Evolutionary conservation across 306 rosid species (phyloP).

Genomic region (Pachyrhizus erosus): DNA sequence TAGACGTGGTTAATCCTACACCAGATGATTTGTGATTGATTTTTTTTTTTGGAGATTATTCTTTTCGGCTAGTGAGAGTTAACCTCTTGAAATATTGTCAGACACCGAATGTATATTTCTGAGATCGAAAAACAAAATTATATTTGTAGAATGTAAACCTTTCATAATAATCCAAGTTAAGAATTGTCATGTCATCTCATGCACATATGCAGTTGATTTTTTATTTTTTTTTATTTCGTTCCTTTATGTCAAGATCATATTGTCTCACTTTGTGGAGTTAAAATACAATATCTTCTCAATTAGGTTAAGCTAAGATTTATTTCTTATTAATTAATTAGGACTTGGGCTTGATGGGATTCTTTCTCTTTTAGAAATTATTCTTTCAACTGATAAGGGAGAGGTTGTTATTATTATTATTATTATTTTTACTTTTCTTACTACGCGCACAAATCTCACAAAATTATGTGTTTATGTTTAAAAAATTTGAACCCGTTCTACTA

Average conservation of each 20-base stretch:
- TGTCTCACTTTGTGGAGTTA: background rate
- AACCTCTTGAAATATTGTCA: background rate
- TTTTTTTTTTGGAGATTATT: background rate
- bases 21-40: slow-evolving; percentile 31
- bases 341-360: background rate
- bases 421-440: background rate
- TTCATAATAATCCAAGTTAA: background rate
- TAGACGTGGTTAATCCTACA: slow-evolving; percentile 35
- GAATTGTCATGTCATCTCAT: slow-evolving; percentile 6
- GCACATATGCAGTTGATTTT: background rate
- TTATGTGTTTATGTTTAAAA: background rate
- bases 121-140: background rate
- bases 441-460: background rate
- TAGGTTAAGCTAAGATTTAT: background rate
- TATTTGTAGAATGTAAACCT: background rate
- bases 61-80: background rate
- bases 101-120: background rate
- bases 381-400: background rate
- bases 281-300: background rate
- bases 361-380: background rate
- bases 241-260: background rate
- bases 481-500: background rate
- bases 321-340: background rate
- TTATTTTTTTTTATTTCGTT: background rate
- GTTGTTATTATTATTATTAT: too few species aligned